phyloP scores from a whole-genome alignment of 208 protist genomes.

The Sergeia podlipaevii region DNA sequence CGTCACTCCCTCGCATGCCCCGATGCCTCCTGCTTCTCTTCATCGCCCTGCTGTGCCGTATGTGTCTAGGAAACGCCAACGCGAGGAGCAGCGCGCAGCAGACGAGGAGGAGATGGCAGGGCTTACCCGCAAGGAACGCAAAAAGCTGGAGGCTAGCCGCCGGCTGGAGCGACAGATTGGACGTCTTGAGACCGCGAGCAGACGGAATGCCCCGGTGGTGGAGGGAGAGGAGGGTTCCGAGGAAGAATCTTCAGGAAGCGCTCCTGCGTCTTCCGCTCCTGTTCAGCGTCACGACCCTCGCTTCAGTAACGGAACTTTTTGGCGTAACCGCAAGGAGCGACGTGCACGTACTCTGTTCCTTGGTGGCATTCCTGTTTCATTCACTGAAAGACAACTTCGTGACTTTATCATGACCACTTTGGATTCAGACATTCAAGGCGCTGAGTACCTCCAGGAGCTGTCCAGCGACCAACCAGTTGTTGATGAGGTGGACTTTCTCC shows the following conservation, averaged over 20 bases:
- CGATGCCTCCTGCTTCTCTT: background rate
- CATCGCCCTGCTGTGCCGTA: slow-evolving; percentile 7
- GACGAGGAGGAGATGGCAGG: slow-evolving; percentile 13
- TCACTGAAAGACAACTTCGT: slow-evolving; percentile 40
- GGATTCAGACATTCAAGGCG: slow-evolving; percentile 14
- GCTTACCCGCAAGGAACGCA: slow-evolving; percentile 62
- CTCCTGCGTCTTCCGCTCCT: background rate
- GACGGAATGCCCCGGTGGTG: background rate
- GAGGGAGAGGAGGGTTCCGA: background rate
- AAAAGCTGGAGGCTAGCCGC: slow-evolving; percentile 40
- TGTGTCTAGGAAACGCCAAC: background rate
- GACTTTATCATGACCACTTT: slow-evolving; percentile 67
- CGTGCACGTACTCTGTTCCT: slow-evolving; percentile 77
- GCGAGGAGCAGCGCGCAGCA: slow-evolving; percentile 3
- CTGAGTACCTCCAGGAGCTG: slow-evolving; percentile 6
- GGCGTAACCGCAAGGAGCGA: slow-evolving; percentile 73
- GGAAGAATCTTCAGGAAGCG: background rate
- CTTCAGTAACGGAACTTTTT: slow-evolving; percentile 85
- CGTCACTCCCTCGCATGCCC: background rate
- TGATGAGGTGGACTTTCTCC: slow-evolving; percentile 72
- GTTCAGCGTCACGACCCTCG: slow-evolving; percentile 83
- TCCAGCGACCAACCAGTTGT: slow-evolving; percentile 21
- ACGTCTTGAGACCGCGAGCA: slow-evolving; percentile 24
- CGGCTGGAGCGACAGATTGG: slow-evolving; percentile 58
- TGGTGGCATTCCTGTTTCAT: slow-evolving; percentile 65